Evolutionary conservation across 768 basidiomycete species (phyloP).

Genomic region (Hygrocybe punicea): DNA sequence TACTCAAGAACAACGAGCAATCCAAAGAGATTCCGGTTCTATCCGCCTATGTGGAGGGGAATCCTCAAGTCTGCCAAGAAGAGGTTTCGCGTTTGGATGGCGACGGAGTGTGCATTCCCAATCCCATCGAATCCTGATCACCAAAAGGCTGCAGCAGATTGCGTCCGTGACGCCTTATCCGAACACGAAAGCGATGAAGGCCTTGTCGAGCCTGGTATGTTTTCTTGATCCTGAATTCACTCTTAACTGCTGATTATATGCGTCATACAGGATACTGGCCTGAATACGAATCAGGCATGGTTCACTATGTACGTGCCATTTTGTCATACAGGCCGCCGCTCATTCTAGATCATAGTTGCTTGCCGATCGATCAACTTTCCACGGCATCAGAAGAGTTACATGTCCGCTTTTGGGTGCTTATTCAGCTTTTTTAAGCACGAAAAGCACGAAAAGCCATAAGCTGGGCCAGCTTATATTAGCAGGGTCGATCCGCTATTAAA

Average conservation of each 20-base stretch:
- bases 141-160: background rate
- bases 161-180: background rate
- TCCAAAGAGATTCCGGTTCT: background rate
- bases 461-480: no score
- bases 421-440: no score
- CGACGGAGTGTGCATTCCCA: background rate
- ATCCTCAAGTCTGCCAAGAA: background rate
- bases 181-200: background rate
- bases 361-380: background rate
- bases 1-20: background rate
- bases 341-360: background rate
- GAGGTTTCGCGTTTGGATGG: background rate
- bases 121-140: background rate
- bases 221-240: background rate
- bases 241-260: background rate
- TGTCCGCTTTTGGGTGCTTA: no score
- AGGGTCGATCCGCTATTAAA: no score
- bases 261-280: background rate
- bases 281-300: background rate
- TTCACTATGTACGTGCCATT: background rate
- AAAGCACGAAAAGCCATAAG: no score
- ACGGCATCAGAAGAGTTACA: no score
- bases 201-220: background rate
- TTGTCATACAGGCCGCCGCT: background rate
- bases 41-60: background rate